Conservation (phyloP, 2,329 filamentous ascomycete species). For the Ascochyta fabae region DNA sequence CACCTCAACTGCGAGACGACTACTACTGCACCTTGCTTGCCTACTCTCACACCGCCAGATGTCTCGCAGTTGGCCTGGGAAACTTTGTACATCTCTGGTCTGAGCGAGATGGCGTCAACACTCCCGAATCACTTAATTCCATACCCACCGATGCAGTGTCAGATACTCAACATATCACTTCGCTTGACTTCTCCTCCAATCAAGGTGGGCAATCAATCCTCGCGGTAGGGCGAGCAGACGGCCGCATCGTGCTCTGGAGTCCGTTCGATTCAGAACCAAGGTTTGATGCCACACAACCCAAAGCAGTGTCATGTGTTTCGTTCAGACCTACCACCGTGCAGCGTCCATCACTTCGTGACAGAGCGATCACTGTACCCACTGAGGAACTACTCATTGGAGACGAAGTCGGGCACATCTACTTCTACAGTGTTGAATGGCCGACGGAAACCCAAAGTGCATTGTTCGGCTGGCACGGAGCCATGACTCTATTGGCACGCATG, state of each 20-base stretch:
- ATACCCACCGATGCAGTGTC: conserved; percentile 51
- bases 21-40: conserved; percentile 94
- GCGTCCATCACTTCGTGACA: conserved; percentile 57
- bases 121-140: conserved; percentile 60
- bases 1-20: conserved; percentile 87
- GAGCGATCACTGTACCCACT: conserved; percentile 63
- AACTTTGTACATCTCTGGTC: conserved; percentile 88
- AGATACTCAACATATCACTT: conserved; percentile 68
- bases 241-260: conserved; percentile 78
- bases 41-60: conserved; percentile 76
- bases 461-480: conserved; percentile 76
- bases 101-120: conserved; percentile 71
- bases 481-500: conserved; percentile 79
- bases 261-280: conserved; percentile 72
- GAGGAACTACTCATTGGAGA: conserved; percentile 91
- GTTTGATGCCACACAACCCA: conserved; percentile 76
- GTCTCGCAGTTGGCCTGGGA: conserved; percentile 82
- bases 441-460: conserved; percentile 65
- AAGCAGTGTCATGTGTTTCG: conserved; percentile 77
- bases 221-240: conserved; percentile 81
- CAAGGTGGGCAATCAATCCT: conserved; percentile 79
- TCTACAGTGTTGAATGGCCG: conserved; percentile 89
- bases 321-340: conserved; percentile 73
- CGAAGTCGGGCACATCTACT: conserved; percentile 80
- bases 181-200: conserved; percentile 85